phyloP scores from a whole-genome alignment of 345 rosid genomes.

The Noccaea bulbosa region DNA sequence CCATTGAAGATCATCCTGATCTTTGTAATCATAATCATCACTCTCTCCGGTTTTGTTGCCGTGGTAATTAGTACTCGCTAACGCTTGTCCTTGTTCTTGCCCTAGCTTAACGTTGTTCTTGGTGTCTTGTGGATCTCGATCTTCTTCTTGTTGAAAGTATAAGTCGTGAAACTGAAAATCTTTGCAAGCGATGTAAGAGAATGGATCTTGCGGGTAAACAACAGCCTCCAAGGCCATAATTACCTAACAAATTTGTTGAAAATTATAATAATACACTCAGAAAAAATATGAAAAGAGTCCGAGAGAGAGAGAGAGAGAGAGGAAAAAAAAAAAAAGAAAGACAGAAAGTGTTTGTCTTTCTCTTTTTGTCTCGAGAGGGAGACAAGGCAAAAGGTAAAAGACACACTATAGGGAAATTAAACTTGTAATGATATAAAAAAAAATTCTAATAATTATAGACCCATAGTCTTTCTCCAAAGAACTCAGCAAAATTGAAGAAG shows the following conservation, averaged over 20 bases:
- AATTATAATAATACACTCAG: conserved; percentile 17
- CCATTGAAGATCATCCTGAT: conserved; percentile 39
- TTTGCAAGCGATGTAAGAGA: conserved; percentile 50
- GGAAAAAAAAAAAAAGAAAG: conserved; percentile 22
- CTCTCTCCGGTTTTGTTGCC: conserved; percentile 23
- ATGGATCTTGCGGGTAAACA: conserved; percentile 73
- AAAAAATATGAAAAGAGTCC: conserved; percentile 19
- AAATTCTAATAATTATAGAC: not conserved
- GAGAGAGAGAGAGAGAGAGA: conserved; percentile 10
- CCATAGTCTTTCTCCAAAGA: not conserved
- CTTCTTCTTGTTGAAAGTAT: conserved; percentile 47
- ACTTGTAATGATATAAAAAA: conserved; percentile 12
- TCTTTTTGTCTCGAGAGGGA: conserved; percentile 46
- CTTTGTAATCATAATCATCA: conserved; percentile 28
- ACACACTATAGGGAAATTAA: conserved; percentile 26
- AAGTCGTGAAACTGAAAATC: conserved; percentile 46
- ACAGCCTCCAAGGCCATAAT: conserved; percentile 73
- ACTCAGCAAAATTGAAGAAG: conserved; percentile 20
- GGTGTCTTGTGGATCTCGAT: conserved; percentile 39
- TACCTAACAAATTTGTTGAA: conserved; percentile 15
- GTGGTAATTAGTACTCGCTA: conserved; percentile 26
- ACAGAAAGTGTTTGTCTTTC: conserved; percentile 45
- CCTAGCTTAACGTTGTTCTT: conserved; percentile 44
- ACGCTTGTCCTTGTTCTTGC: conserved; percentile 38
- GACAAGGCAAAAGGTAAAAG: conserved; percentile 45